A percentile compares a stretch with the other conserved stretches of the same genome.
Evolutionary conservation across 2,329 filamentous ascomycete species (phyloP).

Genomic region (Raffaelea albimanens): DNA sequence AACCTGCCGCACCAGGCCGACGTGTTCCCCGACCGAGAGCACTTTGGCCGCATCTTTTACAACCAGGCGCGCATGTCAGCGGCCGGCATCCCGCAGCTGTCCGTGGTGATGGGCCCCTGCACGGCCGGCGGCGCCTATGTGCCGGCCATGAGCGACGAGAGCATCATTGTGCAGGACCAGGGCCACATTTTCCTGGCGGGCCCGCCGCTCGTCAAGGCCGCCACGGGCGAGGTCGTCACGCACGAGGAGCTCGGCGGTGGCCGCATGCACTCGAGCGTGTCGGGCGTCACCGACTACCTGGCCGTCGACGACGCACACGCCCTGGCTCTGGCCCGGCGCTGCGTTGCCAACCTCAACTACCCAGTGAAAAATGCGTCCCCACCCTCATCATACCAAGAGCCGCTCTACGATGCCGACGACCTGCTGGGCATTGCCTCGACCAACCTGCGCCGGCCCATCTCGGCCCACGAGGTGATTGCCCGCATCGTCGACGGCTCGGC

Average conservation of each 20-base stretch:
- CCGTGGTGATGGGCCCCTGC: conserved; percentile 94
- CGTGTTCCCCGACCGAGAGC: conserved; percentile 89
- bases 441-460: conserved; percentile 77
- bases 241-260: conserved; percentile 89
- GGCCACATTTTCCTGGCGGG: conserved; percentile 97
- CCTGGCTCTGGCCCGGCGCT: conserved; percentile 72
- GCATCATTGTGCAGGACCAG: conserved; percentile 89
- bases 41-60: conserved; percentile 96
- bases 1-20: conserved; percentile 93
- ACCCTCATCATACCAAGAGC: conserved; percentile 42
- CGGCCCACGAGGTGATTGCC: conserved; percentile 83
- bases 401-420: conserved; percentile 70
- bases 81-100: conserved; percentile 81
- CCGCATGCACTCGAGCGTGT: conserved; percentile 79
- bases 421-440: conserved; percentile 82
- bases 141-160: conserved; percentile 94
- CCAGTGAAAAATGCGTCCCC: too few species aligned
- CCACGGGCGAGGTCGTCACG: conserved; percentile 84
- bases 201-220: conserved; percentile 88
- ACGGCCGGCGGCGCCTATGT: conserved; percentile 95
- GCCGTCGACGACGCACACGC: conserved; percentile 92
- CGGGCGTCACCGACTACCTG: conserved; percentile 89
- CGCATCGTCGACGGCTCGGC: conserved; percentile 84
- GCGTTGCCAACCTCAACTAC: conserved; percentile 85
- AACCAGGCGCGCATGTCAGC: conserved; percentile 94